Base-by-base conservation (phyloP, 257 asterid species). In the Nicotiana benthamiana region DNA sequence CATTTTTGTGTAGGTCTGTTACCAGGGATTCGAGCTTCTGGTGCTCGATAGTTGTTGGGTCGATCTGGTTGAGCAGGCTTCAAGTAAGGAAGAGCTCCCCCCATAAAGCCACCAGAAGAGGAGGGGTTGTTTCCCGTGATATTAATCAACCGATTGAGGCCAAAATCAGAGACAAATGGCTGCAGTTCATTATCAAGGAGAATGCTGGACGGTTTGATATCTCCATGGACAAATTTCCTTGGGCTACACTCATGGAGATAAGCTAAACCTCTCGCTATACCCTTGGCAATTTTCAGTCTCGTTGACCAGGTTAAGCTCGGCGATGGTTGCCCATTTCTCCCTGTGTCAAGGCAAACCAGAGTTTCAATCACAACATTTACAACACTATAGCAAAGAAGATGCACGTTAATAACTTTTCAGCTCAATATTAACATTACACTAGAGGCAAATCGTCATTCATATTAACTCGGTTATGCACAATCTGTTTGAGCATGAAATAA, bases 191-290 rank as follows among this genome's bases (percentile, higher is more conserved):
- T 82, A 92, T 95, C 98, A 4, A 95, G 93, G 86, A 95, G 98
- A 57, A 95, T 93, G 83, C 93, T 95, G 7, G 98, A 92, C 20
- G 98, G 97, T 75, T 92, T 93, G 18, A 95, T 16, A 62, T 93
- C 97, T 48, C 93, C 98, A 34, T 95, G 99, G 80, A 95, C 91
- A 63, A 91, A 95, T 82, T 95, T 95, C 67, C 97, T 86, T 15
- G 98, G 98, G 89, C 97, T 95, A 82, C 98, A 95, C 82, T 95
- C 99, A 52, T 95, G 99, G 28, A 95, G 92, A 87, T 95, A 93
- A 79, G 97, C 97, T 64, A 95, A 81, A 65, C 97, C 99, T 36
- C 93, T 86, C 1, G 96, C 98, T 1, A 90, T 84, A 28, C 97
- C 99, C 82, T 90, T 92, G 0, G 92, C 89, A 67, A 95, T 85